Evolutionary conservation across 257 asterid genomes (phyloP).

Genomic region (Asclepias syriaca): DNA sequence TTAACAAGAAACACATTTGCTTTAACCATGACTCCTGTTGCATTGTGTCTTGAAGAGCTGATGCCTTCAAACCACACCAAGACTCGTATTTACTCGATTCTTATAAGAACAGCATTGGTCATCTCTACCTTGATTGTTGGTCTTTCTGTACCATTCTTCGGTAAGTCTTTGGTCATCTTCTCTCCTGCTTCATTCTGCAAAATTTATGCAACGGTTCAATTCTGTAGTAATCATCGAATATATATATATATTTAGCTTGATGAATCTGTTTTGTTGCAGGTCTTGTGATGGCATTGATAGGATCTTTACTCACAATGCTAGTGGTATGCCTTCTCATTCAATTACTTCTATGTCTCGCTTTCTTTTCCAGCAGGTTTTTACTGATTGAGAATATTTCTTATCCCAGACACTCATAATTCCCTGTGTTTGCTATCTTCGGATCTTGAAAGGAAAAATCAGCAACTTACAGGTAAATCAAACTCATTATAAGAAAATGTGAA

Average conservation of each 20-base stretch:
- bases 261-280: constrained; percentile 29
- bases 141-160: constrained; percentile 75
- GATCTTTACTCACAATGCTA: constrained; percentile 87
- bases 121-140: constrained; percentile 73
- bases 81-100: constrained; percentile 50
- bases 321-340: constrained; percentile 47
- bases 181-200: neutral
- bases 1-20: constrained; percentile 65
- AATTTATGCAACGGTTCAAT: neutral
- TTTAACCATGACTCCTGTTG: constrained; percentile 86
- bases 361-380: neutral
- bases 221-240: neutral
- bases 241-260: neutral
- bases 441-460: constrained; percentile 54
- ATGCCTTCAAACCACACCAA: constrained; percentile 55
- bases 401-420: constrained; percentile 82
- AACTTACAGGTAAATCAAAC: constrained; percentile 48
- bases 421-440: constrained; percentile 85
- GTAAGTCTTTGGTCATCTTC: constrained; percentile 27
- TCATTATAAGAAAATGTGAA: neutral
- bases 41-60: constrained; percentile 88
- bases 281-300: constrained; percentile 81
- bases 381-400: constrained; percentile 1
- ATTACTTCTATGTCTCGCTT: neutral
- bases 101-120: constrained; percentile 73